Evolutionary conservation across 1,139 yeast genomes (phyloP).

Genomic region (Geotrichum carabidarum): DNA sequence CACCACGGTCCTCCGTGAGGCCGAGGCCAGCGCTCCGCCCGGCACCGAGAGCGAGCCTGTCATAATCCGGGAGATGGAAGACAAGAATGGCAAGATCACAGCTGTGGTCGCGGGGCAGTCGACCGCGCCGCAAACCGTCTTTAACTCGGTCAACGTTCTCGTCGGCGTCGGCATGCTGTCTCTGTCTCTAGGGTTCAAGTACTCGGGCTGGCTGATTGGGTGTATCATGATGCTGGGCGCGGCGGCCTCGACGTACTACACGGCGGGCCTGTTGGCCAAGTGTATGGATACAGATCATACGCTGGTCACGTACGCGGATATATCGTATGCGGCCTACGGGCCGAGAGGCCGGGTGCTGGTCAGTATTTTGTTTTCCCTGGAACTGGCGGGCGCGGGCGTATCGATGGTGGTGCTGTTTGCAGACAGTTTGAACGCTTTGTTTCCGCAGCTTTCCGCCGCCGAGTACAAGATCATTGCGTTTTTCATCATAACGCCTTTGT

Average conservation of each 20-base stretch:
- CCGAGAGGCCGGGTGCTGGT: slow-evolving; percentile 56
- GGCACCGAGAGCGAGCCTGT: slow-evolving; percentile 52
- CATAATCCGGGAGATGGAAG: slow-evolving; percentile 61
- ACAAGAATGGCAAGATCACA: slow-evolving; percentile 62
- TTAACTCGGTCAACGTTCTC: slow-evolving; percentile 78
- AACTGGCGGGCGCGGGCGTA: slow-evolving; percentile 71
- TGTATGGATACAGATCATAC: slow-evolving; percentile 72
- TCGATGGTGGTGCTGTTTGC: slow-evolving; percentile 73
- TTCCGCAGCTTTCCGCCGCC: slow-evolving; percentile 48
- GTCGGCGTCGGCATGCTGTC: slow-evolving; percentile 85
- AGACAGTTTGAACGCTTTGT: slow-evolving; percentile 69
- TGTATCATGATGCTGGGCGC: slow-evolving; percentile 48
- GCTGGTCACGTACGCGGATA: slow-evolving; percentile 81
- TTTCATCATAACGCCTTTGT: slow-evolving; percentile 56
- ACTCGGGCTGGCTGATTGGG: slow-evolving; percentile 80
- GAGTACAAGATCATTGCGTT: slow-evolving; percentile 56
- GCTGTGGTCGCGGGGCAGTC: slow-evolving; percentile 79
- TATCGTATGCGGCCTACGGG: slow-evolving; percentile 74
- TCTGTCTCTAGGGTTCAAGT: slow-evolving; percentile 69
- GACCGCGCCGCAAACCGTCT: slow-evolving; percentile 80
- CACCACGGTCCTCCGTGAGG: slow-evolving; percentile 26
- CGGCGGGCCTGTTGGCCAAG: slow-evolving; percentile 61
- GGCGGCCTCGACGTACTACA: slow-evolving; percentile 59
- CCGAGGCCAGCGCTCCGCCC: slow-evolving; percentile 28
- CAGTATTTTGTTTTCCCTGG: slow-evolving; percentile 67